phyloP scores from a whole-genome alignment of 2,329 filamentous ascomycete genomes.

The Sarocladium brachiariae region DNA sequence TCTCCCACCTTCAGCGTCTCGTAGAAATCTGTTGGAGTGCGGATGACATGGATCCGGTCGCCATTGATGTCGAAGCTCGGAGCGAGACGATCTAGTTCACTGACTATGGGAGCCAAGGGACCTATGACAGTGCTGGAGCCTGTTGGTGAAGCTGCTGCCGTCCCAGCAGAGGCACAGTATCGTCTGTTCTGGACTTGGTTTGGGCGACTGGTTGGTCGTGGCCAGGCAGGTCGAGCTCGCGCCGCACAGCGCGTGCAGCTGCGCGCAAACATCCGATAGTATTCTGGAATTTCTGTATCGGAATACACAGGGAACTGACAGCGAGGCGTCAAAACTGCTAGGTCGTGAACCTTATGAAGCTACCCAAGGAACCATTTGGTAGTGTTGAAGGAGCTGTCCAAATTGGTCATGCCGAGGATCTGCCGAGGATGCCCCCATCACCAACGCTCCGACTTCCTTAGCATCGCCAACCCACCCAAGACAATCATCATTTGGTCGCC shows the following conservation, averaged over 20 bases:
- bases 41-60: slow-evolving; percentile 71
- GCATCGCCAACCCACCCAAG: slow-evolving; percentile 17
- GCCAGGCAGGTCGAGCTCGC: slow-evolving; percentile 13
- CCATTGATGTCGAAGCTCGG: slow-evolving; percentile 85
- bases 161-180: slow-evolving; percentile 24
- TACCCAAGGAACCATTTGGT: too few relatives aligned
- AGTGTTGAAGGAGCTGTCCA: slow-evolving; percentile 2
- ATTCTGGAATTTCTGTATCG: background rate
- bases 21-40: slow-evolving; percentile 84
- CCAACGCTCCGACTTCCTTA: slow-evolving; percentile 11
- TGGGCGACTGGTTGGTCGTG: slow-evolving; percentile 15
- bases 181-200: slow-evolving; percentile 30
- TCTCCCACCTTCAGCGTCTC: slow-evolving; percentile 73
- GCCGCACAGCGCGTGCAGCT: slow-evolving; percentile 27
- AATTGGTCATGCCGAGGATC: slow-evolving; percentile 21
- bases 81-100: slow-evolving; percentile 79
- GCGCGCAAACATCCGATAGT: slow-evolving; percentile 26
- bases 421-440: slow-evolving; percentile 18
- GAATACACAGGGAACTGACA: too few relatives aligned
- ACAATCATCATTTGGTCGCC: slow-evolving; percentile 14
- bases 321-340: too few relatives aligned
- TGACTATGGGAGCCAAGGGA: slow-evolving; percentile 47
- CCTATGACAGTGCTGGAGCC: slow-evolving; percentile 21
- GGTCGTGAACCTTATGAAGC: too few relatives aligned
- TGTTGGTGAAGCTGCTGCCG: slow-evolving; percentile 22